Conservation (phyloP, 108 stramenopile species). For the Pseudonitzschia delicatissima region DNA sequence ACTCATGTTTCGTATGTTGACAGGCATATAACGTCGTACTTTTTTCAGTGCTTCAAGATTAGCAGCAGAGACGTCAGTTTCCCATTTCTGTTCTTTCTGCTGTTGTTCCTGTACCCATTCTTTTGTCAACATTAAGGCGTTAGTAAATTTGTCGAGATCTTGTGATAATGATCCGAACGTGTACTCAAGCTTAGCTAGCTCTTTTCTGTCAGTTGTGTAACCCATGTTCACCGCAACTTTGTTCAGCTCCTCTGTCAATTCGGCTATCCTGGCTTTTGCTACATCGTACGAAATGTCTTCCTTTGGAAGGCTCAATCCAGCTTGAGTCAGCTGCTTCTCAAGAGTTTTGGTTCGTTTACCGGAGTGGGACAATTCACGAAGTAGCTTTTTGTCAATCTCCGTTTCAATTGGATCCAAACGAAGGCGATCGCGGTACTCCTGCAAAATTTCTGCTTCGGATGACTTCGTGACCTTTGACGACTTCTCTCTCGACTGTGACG, state of each 20-base stretch:
- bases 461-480: background rate
- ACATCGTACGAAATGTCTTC: conserved; percentile 52
- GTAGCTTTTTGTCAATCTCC: conserved; percentile 22
- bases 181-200: conserved; percentile 28
- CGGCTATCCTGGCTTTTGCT: conserved; percentile 36
- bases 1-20: conserved; percentile 35
- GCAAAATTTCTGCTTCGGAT: conserved; percentile 23
- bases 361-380: conserved; percentile 29
- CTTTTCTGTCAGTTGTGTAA: conserved; percentile 23
- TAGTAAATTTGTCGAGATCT: conserved; percentile 54
- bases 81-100: conserved; percentile 36
- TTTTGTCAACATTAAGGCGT: conserved; percentile 46
- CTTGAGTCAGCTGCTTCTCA: conserved; percentile 44
- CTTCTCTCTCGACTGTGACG: background rate
- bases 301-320: conserved; percentile 35
- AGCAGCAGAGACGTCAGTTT: conserved; percentile 12
- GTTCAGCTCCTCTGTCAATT: conserved; percentile 38
- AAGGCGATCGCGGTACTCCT: conserved; percentile 9
- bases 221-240: conserved; percentile 38
- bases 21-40: conserved; percentile 46
- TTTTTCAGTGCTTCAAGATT: conserved; percentile 32
- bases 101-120: conserved; percentile 37
- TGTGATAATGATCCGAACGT: conserved; percentile 45
- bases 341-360: conserved; percentile 29
- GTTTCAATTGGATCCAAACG: conserved; percentile 10